A percentile compares a stretch with the other conserved stretches of the same genome.
Conservation (phyloP, 805 yeast genomes). For the Groenewaldozyma salmanticensis region DNA sequence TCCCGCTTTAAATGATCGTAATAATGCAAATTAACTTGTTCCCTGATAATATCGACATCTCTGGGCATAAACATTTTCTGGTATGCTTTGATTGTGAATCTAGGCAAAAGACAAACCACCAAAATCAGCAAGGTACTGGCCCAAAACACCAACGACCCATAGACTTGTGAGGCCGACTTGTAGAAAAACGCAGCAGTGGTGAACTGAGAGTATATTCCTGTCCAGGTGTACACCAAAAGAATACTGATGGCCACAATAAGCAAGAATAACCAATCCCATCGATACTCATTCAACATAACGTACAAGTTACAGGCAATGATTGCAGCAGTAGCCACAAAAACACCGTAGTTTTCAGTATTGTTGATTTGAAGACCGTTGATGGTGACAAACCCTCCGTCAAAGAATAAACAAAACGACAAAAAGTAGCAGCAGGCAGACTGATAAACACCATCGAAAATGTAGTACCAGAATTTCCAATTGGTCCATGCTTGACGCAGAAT, state of each 20-base stretch:
- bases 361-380: constrained; percentile 43
- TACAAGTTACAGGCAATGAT: constrained; percentile 52
- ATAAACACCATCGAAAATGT: constrained; percentile 60
- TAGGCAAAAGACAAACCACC: constrained; percentile 45
- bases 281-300: constrained; percentile 50
- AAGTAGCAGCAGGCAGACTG: constrained; percentile 63
- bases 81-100: constrained; percentile 43
- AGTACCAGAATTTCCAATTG: constrained; percentile 45
- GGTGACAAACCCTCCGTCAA: constrained; percentile 34
- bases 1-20: constrained; percentile 23
- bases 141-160: constrained; percentile 56
- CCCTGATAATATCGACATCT: constrained; percentile 59
- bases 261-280: constrained; percentile 64
- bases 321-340: constrained; percentile 45
- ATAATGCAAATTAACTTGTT: constrained; percentile 38
- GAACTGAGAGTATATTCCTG: constrained; percentile 57
- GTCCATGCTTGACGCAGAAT: constrained; percentile 57
- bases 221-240: constrained; percentile 55
- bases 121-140: constrained; percentile 44
- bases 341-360: constrained; percentile 59
- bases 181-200: constrained; percentile 45
- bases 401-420: constrained; percentile 53
- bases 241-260: constrained; percentile 45
- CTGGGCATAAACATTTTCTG: constrained; percentile 43
- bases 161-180: constrained; percentile 49